Base-by-base conservation (phyloP, 1,284 basidiomycete species). In the Cryptococcus wingfieldii region DNA sequence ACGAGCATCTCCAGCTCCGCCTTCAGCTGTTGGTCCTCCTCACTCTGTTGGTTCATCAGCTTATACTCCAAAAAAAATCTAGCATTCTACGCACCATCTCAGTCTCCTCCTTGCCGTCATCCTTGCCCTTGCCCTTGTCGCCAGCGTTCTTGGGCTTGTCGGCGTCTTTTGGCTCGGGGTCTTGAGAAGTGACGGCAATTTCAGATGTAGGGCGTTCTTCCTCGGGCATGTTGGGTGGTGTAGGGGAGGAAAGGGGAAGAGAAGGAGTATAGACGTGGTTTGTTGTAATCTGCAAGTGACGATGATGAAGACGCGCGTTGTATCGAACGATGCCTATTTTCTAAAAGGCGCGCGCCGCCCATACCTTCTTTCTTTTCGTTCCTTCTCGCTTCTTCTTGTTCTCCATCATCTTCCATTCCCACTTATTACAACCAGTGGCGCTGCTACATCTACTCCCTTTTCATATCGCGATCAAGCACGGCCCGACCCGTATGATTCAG, bases 1-100 rank as follows among this genome's bases (percentile, higher is more conserved):
- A 96, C 86, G 27, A 98, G 84, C 94, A 98, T 96, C 74, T 98
- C 96, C 37, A 99, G 83, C 79, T 98, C 94, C 59, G 86, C 88
- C 79, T 91, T 91, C 59, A 99, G 85, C 72, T 95, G 90, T 38
- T 88, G 80, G 75, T 98, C 96, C 77, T 98, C 95, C 72, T 98
- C 96, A 19, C 89, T 91, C 91, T 94, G 63, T 43, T 28, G 4
- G 2, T 14, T 28, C 19, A 45, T 57, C 31, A 50, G 44, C 52
- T 18, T 25, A 39, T 53, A n/a, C 8, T 4, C 48, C 2, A 8
- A 46, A 2, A 13, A 38, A 23, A 27, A 34, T 7, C 10, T 1
- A 10, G 31, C 31, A 10, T 34, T 1, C 31, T 13, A 81, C 87
- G 65, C 70, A 92, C 90, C 75, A 95, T 79, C 66, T 95, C 92